A percentile compares a stretch with the other conserved stretches of the same genome.
Conservation (phyloP, 2,329 filamentous ascomycete species). For the Microcera coccophila region DNA sequence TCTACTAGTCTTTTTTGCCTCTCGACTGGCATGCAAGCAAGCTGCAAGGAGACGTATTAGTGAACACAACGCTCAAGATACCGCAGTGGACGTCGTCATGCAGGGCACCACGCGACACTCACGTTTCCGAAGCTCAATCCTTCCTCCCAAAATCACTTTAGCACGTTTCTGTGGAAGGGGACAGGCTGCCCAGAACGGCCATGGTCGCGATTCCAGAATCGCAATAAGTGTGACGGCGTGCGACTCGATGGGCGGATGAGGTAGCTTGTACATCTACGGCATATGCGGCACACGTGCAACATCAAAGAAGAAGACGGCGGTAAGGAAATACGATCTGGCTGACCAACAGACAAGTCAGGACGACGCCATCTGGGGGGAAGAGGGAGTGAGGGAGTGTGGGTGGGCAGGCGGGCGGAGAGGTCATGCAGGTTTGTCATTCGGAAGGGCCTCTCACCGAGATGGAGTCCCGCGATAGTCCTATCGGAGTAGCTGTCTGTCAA, state of each 20-base stretch:
- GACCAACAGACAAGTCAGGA: conserved; percentile 1
- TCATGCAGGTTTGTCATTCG: not conserved
- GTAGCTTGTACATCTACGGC: not conserved
- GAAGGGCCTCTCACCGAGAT: not conserved
- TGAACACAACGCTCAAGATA: conserved; percentile 22
- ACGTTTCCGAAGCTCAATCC: not conserved
- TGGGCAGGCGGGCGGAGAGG: not conserved
- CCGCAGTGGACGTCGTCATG: conserved; percentile 21
- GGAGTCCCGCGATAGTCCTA: conserved; percentile 11
- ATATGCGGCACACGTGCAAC: conserved; percentile 3
- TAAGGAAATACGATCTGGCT: conserved; percentile 9
- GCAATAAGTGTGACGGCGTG: conserved; percentile 13
- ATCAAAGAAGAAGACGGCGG: conserved; percentile 7
- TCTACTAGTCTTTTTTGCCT: no score
- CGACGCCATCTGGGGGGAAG: not conserved
- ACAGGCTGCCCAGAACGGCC: conserved; percentile 17
- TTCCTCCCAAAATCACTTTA: not conserved
- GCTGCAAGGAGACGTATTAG: conserved; percentile 5
- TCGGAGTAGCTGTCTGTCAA: conserved; percentile 1
- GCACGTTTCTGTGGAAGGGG: conserved; percentile 4
- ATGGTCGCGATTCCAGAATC: conserved; percentile 21
- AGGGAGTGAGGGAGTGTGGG: not conserved
- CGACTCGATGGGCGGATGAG: conserved; percentile 5
- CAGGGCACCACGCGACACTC: conserved; percentile 6
- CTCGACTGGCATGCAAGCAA: no score